These are phyloP conservation scores for Globisporangium emineosum DNA, from an alignment of 352 stramenopile species.

Conservation along the genomic window DNA sequence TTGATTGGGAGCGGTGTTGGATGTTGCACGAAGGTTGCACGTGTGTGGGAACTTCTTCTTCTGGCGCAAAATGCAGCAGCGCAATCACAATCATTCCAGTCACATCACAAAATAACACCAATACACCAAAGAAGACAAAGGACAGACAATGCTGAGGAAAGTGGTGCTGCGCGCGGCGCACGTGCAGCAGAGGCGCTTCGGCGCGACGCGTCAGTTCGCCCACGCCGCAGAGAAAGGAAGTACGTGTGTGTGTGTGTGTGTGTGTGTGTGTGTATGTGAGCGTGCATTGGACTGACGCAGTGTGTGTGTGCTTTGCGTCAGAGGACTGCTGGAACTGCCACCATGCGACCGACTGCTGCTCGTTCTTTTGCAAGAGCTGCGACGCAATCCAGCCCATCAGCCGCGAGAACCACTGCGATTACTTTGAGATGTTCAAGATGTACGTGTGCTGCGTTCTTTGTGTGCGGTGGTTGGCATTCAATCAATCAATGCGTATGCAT, in stretches of 20 bases:
- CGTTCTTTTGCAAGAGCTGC: constrained; percentile 80
- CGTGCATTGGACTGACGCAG: not conserved
- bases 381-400: constrained; percentile 75
- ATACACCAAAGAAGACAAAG: constrained; percentile 8
- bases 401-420: constrained; percentile 63
- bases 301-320: constrained; percentile 7
- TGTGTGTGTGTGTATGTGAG: not conserved
- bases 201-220: constrained; percentile 19
- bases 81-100: constrained; percentile 4
- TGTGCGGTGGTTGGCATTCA: constrained; percentile 1
- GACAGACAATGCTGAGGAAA: constrained; percentile 26
- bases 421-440: constrained; percentile 88
- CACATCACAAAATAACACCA: not conserved
- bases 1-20: not conserved
- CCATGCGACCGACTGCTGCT: constrained; percentile 75
- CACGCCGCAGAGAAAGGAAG: constrained; percentile 26
- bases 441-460: constrained; percentile 33
- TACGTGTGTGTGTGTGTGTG: constrained; percentile 2
- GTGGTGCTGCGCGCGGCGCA: constrained; percentile 31
- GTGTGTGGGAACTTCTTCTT: not conserved
- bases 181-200: constrained; percentile 14
- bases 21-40: constrained; percentile 10
- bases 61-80: not conserved
- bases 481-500: not conserved
- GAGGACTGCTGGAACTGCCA: constrained; percentile 82